Conservation (phyloP, 768 basidiomycete genomes). For the Boletus edulis region DNA sequence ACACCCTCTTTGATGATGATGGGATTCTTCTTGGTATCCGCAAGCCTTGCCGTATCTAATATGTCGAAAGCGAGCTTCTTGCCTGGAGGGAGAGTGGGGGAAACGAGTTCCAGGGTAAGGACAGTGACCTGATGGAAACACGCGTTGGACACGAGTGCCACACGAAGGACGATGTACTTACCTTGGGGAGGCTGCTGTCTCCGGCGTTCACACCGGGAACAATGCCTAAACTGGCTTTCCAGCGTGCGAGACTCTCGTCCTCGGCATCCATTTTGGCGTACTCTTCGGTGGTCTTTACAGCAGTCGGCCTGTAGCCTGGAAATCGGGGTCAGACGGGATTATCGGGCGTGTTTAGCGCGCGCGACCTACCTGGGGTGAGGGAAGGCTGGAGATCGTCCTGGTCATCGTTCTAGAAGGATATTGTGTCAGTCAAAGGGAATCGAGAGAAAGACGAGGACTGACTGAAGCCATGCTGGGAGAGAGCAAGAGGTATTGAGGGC, state of each 20-base stretch:
- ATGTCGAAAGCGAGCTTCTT: slow-evolving; percentile 71
- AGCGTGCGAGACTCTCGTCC: slow-evolving; percentile 91
- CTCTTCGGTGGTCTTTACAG: slow-evolving; percentile 73
- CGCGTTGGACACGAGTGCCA: slow-evolving; percentile 23
- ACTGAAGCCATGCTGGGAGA: slow-evolving; percentile 51
- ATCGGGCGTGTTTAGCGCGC: slow-evolving; percentile 2
- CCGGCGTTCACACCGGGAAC: slow-evolving; percentile 45
- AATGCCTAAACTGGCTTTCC: slow-evolving; percentile 94
- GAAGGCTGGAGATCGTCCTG: slow-evolving; percentile 69
- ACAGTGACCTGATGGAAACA: slow-evolving; percentile 56
- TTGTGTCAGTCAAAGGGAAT: not conserved
- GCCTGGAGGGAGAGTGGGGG: slow-evolving; percentile 61
- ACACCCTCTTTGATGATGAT: slow-evolving; percentile 79
- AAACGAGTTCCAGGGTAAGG: slow-evolving; percentile 73
- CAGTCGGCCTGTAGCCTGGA: slow-evolving; percentile 72
- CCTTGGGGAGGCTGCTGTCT: slow-evolving; percentile 62
- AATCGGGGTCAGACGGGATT: slow-evolving; percentile 20
- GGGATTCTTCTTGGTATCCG: slow-evolving; percentile 73
- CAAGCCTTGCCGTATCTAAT: slow-evolving; percentile 39
- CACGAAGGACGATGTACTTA: slow-evolving; percentile 25
- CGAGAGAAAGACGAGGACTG: slow-evolving; percentile 23
- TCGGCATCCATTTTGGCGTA: slow-evolving; percentile 83
- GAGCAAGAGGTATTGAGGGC: slow-evolving; percentile 10
- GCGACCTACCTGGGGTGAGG: slow-evolving; percentile 58
- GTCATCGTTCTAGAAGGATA: slow-evolving; percentile 48